Evolutionary conservation across 2,329 filamentous ascomycete species (phyloP), one percentile per base, ranked within the genome.

Genomic region (Mycosphaerella arachidis): DNA sequence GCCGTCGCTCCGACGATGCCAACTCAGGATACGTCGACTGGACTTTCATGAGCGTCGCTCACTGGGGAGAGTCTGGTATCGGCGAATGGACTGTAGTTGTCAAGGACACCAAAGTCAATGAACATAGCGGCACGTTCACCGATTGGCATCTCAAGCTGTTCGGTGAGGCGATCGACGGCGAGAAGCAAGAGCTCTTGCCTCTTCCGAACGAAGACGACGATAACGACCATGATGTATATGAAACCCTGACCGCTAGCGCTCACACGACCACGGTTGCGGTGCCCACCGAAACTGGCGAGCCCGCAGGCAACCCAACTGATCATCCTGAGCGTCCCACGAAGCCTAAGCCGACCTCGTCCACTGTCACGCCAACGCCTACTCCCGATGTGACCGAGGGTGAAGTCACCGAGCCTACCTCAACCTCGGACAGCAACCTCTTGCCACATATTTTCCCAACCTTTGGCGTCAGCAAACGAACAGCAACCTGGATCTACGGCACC

Each of bases 31-130:
- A 97, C 73, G 79, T 87, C 40, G 91, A 97, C 76, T 99, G 94
- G 94, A 97, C 93, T 0, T 99, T 99, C 70, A 99, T 99, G 94
- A 95, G 88, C 63, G 94, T 99, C 40, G 92, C 88, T 64, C 94
- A 99, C 74, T 99, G 92, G 91, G 94, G 94, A 53, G 94, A 99
- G 76, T 82, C 83, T 48, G 92, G 92, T 60, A 75, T 92, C 59
- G 94, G 94, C 55, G 92, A 85, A 24, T 99, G 94, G 94, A 96
- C 89, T 0, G 82, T 99, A 43, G 80, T 97, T 54, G 86, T 97
- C 70, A 94, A 92, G 69, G 94, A 99, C 72, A 89, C 88, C 20
- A 79, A 84, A 18, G 82, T 88, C 61, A 97, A 99, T 72, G 82
- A 88, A 5, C 79, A 88, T 74, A 85, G 79, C 6, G 94, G 94